Evolutionary conservation across 495 filamentous ascomycete genomes (phyloP).

Genomic region (Penicillium subrubescens): DNA sequence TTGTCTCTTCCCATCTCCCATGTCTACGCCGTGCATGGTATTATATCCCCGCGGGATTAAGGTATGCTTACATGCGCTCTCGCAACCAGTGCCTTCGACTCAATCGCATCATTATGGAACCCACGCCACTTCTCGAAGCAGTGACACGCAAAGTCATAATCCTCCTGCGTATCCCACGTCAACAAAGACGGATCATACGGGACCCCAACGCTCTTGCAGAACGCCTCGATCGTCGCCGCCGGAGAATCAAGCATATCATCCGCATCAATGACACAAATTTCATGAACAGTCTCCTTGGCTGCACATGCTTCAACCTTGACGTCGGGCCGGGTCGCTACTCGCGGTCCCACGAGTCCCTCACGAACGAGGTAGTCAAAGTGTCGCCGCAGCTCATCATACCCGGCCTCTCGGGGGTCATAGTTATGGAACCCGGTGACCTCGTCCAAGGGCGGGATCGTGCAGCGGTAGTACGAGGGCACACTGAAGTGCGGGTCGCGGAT

Average conservation of each 20-base stretch:
- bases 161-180: constrained; percentile 73
- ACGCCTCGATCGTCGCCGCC: constrained; percentile 68
- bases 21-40: background rate
- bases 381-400: constrained; percentile 82
- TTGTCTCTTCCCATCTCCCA: no score
- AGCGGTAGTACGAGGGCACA: constrained; percentile 92
- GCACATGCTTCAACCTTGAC: constrained; percentile 12
- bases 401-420: constrained; percentile 84
- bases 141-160: constrained; percentile 61
- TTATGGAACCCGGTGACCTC: constrained; percentile 79
- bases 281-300: constrained; percentile 35
- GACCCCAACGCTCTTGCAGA: constrained; percentile 76
- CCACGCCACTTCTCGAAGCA: constrained; percentile 95
- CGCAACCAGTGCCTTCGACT: constrained; percentile 71
- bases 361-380: constrained; percentile 79
- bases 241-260: constrained; percentile 91
- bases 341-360: constrained; percentile 64
- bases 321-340: constrained; percentile 50
- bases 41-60: background rate
- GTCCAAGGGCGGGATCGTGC: constrained; percentile 87
- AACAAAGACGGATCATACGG: constrained; percentile 75
- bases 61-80: constrained; percentile 66
- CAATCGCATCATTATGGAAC: constrained; percentile 92
- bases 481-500: constrained; percentile 89
- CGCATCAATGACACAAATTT: constrained; percentile 90